These are phyloP conservation scores for Microcos paniculata DNA, from an alignment of 345 rosid genomes.

Conservation along the genomic window DNA sequence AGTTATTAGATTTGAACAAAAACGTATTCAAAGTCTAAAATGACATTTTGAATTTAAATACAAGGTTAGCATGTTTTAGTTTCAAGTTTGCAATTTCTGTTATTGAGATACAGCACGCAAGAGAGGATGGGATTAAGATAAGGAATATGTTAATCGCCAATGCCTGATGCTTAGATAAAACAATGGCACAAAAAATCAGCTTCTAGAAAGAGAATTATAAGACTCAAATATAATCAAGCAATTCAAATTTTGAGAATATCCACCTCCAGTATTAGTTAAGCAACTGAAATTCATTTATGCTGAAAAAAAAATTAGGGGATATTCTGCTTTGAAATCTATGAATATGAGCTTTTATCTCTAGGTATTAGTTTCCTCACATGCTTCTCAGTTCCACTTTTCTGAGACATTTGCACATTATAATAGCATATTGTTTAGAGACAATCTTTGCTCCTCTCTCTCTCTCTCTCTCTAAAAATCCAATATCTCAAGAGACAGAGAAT, in stretches of 20 bases:
- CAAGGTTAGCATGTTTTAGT: neutral
- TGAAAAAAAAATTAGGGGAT: neutral
- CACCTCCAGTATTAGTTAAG: neutral
- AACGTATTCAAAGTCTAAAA: neutral
- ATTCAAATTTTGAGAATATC: neutral
- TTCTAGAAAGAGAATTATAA: neutral
- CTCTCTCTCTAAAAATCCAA: neutral
- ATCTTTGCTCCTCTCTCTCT: neutral
- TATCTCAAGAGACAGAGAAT: neutral
- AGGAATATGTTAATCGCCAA: neutral
- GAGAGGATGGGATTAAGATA: neutral
- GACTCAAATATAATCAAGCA: neutral
- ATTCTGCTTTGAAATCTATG: conserved; percentile 1
- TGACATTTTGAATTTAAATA: neutral
- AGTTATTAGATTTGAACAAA: neutral
- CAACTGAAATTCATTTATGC: neutral
- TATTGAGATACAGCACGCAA: neutral
- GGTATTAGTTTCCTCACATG: neutral
- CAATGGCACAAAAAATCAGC: neutral
- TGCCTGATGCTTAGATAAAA: neutral
- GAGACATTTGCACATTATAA: neutral
- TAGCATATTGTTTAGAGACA: neutral
- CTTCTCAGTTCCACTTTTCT: neutral
- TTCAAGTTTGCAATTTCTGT: neutral
- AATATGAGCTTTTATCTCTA: neutral